These are phyloP conservation scores for Termitomyces sp. DNA, from an alignment of 768 basidiomycete genomes.

Conservation along the genomic window DNA sequence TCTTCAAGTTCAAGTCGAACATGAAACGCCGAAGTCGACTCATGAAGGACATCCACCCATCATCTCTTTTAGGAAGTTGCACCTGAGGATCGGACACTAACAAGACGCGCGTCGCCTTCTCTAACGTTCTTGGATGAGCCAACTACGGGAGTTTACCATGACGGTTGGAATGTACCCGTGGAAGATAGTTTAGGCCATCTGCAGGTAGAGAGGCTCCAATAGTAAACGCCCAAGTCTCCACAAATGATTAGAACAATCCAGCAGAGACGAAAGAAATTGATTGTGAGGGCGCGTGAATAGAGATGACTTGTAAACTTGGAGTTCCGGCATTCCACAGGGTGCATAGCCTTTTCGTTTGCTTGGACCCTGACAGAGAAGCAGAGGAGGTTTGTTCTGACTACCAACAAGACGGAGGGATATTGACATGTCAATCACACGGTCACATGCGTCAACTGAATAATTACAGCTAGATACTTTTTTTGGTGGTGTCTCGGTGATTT, in stretches of 20 bases:
- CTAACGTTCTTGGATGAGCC: not conserved
- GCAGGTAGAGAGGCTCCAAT: conserved; percentile 53
- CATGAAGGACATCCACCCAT: conserved; percentile 33
- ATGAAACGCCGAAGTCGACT: conserved; percentile 36
- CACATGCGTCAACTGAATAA: not conserved
- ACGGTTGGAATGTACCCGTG: conserved; percentile 14
- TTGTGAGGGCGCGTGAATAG: conserved; percentile 13
- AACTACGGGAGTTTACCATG: not conserved
- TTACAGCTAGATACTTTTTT: too few relatives aligned
- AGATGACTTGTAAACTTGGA: conserved; percentile 11
- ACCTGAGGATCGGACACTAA: conserved; percentile 70
- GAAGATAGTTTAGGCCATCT: conserved; percentile 47
- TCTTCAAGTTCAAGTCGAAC: conserved; percentile 56
- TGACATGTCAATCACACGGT: not conserved
- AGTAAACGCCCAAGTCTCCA: conserved; percentile 60
- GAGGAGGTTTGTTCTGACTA: not conserved
- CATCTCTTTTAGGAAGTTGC: conserved; percentile 30
- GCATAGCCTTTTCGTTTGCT: conserved; percentile 9
- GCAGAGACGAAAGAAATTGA: conserved; percentile 16
- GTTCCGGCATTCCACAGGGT: conserved; percentile 15
- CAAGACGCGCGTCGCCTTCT: conserved; percentile 49
- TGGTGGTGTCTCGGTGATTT: too few relatives aligned
- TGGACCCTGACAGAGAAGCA: not conserved
- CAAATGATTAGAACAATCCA: conserved; percentile 38
- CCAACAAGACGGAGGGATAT: not conserved